Conservation (phyloP, 2,329 filamentous ascomycete genomes). For the Phaeosphaeriaceae sp. region DNA sequence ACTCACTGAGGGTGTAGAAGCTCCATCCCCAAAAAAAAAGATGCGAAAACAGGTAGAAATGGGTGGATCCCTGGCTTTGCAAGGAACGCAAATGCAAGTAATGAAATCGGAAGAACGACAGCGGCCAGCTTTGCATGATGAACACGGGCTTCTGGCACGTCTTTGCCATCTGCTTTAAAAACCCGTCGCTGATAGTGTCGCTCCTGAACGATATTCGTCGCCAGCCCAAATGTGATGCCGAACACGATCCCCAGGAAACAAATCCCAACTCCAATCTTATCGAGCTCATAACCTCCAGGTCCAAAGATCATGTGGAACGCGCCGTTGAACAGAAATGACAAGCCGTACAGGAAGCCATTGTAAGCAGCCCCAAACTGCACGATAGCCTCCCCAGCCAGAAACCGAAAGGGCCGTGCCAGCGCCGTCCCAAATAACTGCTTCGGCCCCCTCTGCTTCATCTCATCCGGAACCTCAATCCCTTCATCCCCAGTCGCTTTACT, state of each 20-base stretch:
- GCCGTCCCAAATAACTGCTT: slow-evolving; percentile 53
- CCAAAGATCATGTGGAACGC: slow-evolving; percentile 61
- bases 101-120: slow-evolving; percentile 44
- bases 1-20: slow-evolving; percentile 56
- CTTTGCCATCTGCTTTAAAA: slow-evolving; percentile 36
- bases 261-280: slow-evolving; percentile 50
- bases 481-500: slow-evolving; percentile 35
- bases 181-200: slow-evolving; percentile 51
- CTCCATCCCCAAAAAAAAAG: slow-evolving; percentile 60
- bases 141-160: slow-evolving; percentile 54
- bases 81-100: slow-evolving; percentile 49
- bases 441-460: slow-evolving; percentile 49
- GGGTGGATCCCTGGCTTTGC: slow-evolving; percentile 34
- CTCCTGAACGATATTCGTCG: slow-evolving; percentile 57
- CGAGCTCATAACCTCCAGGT: slow-evolving; percentile 52
- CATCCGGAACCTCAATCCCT: slow-evolving; percentile 45
- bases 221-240: slow-evolving; percentile 54
- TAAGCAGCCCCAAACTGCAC: slow-evolving; percentile 58
- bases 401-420: slow-evolving; percentile 57
- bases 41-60: slow-evolving; percentile 59
- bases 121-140: slow-evolving; percentile 52
- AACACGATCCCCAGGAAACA: slow-evolving; percentile 51
- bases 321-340: slow-evolving; percentile 60
- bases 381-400: slow-evolving; percentile 57
- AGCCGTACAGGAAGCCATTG: slow-evolving; percentile 59